phyloP scores from a whole-genome alignment of 805 yeast species.

The Monosporozyma solicola region DNA sequence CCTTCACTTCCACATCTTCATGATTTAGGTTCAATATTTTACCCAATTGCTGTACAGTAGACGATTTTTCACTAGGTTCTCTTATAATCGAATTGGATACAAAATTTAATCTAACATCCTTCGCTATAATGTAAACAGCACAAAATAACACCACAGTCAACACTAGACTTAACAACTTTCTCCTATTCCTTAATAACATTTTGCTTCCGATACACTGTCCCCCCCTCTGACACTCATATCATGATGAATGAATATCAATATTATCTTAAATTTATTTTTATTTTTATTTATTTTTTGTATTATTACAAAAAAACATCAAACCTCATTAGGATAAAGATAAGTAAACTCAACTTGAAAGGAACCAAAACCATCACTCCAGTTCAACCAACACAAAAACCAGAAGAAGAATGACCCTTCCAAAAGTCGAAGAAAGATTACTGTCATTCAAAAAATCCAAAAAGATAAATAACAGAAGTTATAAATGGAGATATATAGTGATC shows the following conservation, averaged over 20 bases:
- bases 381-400: neutral
- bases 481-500: conserved; percentile 28
- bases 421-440: neutral
- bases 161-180: conserved; percentile 10
- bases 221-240: too few species aligned
- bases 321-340: neutral
- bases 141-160: conserved; percentile 2
- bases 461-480: conserved; percentile 14
- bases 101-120: conserved; percentile 3
- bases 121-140: neutral
- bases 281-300: neutral
- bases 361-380: neutral
- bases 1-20: neutral
- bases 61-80: neutral
- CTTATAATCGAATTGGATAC: conserved; percentile 3
- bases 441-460: neutral
- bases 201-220: conserved; percentile 1
- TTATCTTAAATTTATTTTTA: too few species aligned
- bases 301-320: neutral
- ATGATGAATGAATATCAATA: too few species aligned
- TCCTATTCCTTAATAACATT: conserved; percentile 27
- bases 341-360: too few species aligned
- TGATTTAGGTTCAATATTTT: neutral
- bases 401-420: neutral
- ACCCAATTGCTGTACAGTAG: neutral